Conservation (phyloP, 179 eudicot species). For the Sideroxylon spinosum region DNA sequence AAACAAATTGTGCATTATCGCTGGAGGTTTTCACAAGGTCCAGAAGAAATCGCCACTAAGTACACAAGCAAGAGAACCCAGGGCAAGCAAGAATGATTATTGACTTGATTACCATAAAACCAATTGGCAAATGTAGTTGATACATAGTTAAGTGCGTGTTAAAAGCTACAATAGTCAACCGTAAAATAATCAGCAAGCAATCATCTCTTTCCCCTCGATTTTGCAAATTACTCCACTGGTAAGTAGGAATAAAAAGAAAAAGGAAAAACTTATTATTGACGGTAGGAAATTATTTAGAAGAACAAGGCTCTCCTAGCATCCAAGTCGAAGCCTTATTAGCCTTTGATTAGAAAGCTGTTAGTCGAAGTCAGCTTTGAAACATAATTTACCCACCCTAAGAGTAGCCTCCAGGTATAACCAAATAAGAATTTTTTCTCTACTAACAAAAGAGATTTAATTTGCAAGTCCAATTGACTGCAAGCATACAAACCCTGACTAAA, state of each 20-base stretch:
- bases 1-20: background rate
- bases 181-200: background rate
- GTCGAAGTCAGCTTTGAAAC: background rate
- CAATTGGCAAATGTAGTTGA: background rate
- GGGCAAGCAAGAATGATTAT: background rate
- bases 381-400: background rate
- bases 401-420: constrained; percentile 10
- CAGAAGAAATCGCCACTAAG: background rate
- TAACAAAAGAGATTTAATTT: background rate
- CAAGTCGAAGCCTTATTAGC: constrained; percentile 6
- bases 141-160: background rate
- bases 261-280: background rate
- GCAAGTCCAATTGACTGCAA: background rate
- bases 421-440: background rate
- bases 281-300: background rate
- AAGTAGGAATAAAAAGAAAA: background rate
- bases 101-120: background rate
- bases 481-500: constrained; percentile 29
- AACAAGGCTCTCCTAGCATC: constrained; percentile 12
- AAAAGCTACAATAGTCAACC: background rate
- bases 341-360: background rate
- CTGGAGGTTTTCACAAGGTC: background rate
- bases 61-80: background rate
- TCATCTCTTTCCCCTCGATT: too few relatives aligned
- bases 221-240: background rate